Percentiles rank a stretch among this genome's conserved stretches.
Evolutionary conservation across 2,329 filamentous ascomycete species (phyloP).

Genomic region (Trichophyton simii): DNA sequence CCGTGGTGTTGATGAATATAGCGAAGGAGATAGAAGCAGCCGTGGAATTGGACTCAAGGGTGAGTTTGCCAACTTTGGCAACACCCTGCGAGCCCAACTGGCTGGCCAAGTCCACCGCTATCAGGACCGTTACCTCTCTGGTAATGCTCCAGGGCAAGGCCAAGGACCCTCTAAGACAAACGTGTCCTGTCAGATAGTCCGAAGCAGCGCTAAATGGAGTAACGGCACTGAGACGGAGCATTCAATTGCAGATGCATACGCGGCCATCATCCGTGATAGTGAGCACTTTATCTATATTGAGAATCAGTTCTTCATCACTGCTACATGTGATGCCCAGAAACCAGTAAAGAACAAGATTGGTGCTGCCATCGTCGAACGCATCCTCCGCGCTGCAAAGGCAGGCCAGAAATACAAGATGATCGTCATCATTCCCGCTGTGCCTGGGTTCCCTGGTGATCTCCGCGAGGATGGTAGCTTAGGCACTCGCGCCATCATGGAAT

Average conservation of each 20-base stretch:
- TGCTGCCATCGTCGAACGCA: constrained; percentile 77
- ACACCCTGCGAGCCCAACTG: constrained; percentile 28
- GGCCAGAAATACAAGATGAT: constrained; percentile 83
- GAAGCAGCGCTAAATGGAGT: constrained; percentile 63
- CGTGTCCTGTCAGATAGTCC: constrained; percentile 60
- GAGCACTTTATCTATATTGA: constrained; percentile 95
- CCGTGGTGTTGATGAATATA: constrained; percentile 24
- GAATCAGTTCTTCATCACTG: constrained; percentile 97
- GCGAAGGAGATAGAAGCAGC: constrained; percentile 22
- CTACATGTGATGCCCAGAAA: constrained; percentile 73
- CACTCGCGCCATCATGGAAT: constrained; percentile 93
- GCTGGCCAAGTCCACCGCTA: constrained; percentile 35
- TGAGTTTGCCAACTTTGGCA: constrained; percentile 28
- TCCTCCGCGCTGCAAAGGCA: constrained; percentile 68
- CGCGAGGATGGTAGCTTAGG: constrained; percentile 70
- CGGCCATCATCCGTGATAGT: constrained; percentile 62
- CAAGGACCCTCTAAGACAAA: constrained; percentile 20
- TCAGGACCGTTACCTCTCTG: constrained; percentile 25
- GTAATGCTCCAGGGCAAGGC: constrained; percentile 9
- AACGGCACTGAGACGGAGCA: constrained; percentile 52
- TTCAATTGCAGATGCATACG: constrained; percentile 78
- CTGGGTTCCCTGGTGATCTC: constrained; percentile 87
- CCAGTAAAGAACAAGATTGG: constrained; percentile 74
- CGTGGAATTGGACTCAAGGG: constrained; percentile 26
- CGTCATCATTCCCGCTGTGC: constrained; percentile 77